Evolutionary conservation across 2,329 filamentous ascomycete species (phyloP), one percentile per base, ranked within the genome.

Genomic region (Sporothrix pseudoabietina): DNA sequence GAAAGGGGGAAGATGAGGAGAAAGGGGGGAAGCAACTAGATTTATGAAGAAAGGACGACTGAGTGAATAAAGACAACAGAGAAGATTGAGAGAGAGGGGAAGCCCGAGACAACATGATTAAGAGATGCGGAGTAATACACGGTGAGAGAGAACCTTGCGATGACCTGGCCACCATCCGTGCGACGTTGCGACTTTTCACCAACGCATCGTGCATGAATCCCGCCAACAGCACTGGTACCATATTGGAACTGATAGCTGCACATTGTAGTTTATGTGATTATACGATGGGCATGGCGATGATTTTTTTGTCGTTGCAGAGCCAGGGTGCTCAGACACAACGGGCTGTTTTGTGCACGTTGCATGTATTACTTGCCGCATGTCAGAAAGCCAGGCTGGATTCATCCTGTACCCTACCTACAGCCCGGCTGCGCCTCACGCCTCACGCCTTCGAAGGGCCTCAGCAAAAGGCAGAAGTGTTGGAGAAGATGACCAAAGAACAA

Each of bases 401-500:
- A 66, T 66, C 39, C 61, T 47, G 14, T 47, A 39, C 19, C 39
- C 16, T 39, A 35, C 55, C 14, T 35, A n/a, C 30, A 59, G 30
- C 35, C 59, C 10, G 65, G 35, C 65, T 52, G 65, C 35, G 59
- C 61, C 61, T 66, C 61, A 66, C 61, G 22, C 61, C 61, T 66
- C 59, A 65, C 59, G 2, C 59, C 55, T 63, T 4, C 12, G 4
- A 19, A 22, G 41, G 3, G 35, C 32, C 35, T 44, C 59, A 16
- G 19, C 4, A 22, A 65, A 65, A 3, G 8, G 59, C 35, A 65
- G 10, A 44, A 65, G 12, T 3, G 35, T 26, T n/a, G 35, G 59
- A 44, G 9, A 22, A 63, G 26, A 26, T 5, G 6, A n/a, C 30
- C 30, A 59, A 35, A 35, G 30, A 30, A 57, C 5, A 35, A 35